phyloP scores from a whole-genome alignment of 2,329 filamentous ascomycete genomes.

The Truncatella angustata region DNA sequence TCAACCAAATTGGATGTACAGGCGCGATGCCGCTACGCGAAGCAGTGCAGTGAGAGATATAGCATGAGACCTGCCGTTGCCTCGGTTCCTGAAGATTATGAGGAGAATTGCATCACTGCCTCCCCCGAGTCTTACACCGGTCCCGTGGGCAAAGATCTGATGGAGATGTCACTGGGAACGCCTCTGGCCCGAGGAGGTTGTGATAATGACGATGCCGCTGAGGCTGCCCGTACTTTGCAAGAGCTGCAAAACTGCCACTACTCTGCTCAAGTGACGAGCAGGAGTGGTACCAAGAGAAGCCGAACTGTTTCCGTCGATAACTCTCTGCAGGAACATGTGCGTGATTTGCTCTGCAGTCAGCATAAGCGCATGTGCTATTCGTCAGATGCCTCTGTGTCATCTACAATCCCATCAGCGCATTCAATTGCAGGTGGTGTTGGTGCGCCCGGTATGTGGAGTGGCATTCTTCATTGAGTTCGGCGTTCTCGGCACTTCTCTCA shows the following conservation, averaged over 20 bases:
- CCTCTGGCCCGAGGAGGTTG: slow-evolving; percentile 43
- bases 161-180: slow-evolving; percentile 48
- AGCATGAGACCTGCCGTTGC: slow-evolving; percentile 51
- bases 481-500: slow-evolving; percentile 11
- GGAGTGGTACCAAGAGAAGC: slow-evolving; percentile 55
- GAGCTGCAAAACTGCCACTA: slow-evolving; percentile 52
- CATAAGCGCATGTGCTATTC: slow-evolving; percentile 64
- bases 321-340: slow-evolving; percentile 65
- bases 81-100: slow-evolving; percentile 57
- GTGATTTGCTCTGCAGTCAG: slow-evolving; percentile 51
- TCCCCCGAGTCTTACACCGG: slow-evolving; percentile 58
- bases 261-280: slow-evolving; percentile 32
- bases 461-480: slow-evolving; percentile 53
- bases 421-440: slow-evolving; percentile 48
- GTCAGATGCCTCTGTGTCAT: slow-evolving; percentile 50
- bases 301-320: slow-evolving; percentile 58
- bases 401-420: slow-evolving; percentile 46
- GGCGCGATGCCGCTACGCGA: slow-evolving; percentile 63
- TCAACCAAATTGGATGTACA: slow-evolving; percentile 56
- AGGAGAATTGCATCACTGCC: slow-evolving; percentile 48
- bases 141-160: slow-evolving; percentile 50
- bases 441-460: slow-evolving; percentile 66
- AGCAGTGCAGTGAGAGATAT: slow-evolving; percentile 55
- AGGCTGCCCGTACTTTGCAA: slow-evolving; percentile 58
- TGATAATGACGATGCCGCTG: slow-evolving; percentile 49